A percentile compares a stretch with the other conserved stretches of the same genome.
These are phyloP conservation scores for Aspergillus sp. DNA, from an alignment of 2,329 filamentous ascomycete genomes.

Conservation along the genomic window DNA sequence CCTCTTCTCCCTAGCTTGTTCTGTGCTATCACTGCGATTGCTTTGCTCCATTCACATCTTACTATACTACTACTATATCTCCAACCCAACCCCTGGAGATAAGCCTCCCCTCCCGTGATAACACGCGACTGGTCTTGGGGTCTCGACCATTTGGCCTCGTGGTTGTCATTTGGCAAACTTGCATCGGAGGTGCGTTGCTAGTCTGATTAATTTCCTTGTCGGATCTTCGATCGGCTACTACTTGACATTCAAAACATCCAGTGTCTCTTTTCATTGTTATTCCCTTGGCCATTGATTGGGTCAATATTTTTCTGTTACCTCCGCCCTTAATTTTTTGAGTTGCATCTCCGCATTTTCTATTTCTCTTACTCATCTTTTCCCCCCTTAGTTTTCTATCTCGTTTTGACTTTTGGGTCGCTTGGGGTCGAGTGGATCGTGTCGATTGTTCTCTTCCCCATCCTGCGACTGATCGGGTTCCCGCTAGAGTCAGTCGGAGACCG, in stretches of 20 bases:
- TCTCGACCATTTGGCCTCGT: slow-evolving; percentile 2
- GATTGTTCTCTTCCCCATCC: neutral
- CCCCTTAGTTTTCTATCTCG: neutral
- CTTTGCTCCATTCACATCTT: neutral
- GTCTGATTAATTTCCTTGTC: neutral
- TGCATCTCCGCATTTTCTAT: neutral
- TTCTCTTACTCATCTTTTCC: neutral
- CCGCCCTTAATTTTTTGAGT: neutral
- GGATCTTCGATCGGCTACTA: slow-evolving; percentile 8
- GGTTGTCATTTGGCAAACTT: slow-evolving; percentile 4
- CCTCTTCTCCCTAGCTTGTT: neutral
- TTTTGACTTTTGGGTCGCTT: neutral
- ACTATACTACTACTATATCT: neutral
- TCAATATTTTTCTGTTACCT: neutral
- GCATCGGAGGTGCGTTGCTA: neutral
- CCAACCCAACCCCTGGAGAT: neutral
- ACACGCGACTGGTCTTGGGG: neutral
- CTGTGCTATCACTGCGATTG: neutral
- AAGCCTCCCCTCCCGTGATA: neutral
- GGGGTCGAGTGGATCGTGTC: neutral
- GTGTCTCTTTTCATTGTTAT: neutral
- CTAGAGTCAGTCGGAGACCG: neutral
- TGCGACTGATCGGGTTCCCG: neutral
- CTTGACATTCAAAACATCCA: neutral
- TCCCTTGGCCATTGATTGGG: neutral